Evolutionary conservation across 2,329 filamentous ascomycete genomes (phyloP), one percentile per base, ranked within the genome.

Genomic region (Calonectria crousiana): DNA sequence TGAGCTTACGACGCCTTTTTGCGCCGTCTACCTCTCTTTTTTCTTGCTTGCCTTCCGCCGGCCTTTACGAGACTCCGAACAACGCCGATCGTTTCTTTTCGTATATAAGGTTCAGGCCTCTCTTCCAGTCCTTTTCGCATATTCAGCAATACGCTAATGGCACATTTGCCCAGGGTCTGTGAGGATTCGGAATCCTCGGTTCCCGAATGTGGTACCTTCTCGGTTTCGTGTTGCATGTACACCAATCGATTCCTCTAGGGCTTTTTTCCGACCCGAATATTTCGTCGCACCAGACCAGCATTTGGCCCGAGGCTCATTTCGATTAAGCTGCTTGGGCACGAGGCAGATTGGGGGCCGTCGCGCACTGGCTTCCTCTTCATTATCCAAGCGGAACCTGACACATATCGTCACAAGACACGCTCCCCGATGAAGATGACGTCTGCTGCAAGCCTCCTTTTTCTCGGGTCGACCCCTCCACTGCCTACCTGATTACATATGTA

Each of bases 1-100:
- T 32, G 56, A 73, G 71, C 71, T 73, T 65, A 73, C 71, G 71
- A 73, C 71, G 71, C 38, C 62, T 62, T 73, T 70, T n/a, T 56
- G 47, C 49, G 56, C 56, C 66, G 32, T 68, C 28, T 30, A 20
- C 32, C 44, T 53, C 16, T 67, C n/a, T n/a, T 41, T 56, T n/a
- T 47, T 28, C 20, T 36, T 20, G 20, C 52, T 56, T n/a, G 30
- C 2, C 28, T 34, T 38, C 69, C 69, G 44, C 53, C 26, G 53
- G 44, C 16, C 56, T 53, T 64, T 53, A 34, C 34, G 28, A 23
- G 6, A 62, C 6, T 23, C 56, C 56, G 56, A 62, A 23, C 8
- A 20, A 30, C 32, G 60, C 64, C 64, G 49, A 52, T 67, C 64
- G 14, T 62, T 62, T 62, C 56, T 49, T 38, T 32, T n/a, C 30